A percentile compares a stretch with the other conserved stretches of the same genome.
Conservation (phyloP, 108 stramenopile genomes). For the Nitzschia palea region DNA sequence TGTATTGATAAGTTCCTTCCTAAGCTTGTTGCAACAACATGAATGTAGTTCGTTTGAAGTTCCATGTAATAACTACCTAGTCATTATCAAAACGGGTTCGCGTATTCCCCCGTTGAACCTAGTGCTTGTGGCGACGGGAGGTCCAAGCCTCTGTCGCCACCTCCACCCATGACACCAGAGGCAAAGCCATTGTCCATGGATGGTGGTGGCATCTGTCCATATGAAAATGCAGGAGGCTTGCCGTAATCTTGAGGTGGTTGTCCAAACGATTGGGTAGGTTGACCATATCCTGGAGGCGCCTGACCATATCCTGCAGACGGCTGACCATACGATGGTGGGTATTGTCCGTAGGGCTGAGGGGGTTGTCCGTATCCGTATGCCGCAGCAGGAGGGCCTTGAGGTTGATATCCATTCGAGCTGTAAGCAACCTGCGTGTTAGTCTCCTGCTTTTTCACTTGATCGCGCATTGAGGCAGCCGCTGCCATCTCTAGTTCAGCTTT, state of each 20-base stretch:
- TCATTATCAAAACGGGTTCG: slow-evolving; percentile 27
- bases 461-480: slow-evolving; percentile 61
- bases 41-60: too few species aligned
- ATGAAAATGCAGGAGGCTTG: slow-evolving; percentile 4
- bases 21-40: too few species aligned
- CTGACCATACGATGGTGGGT: background rate
- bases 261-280: background rate
- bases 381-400: background rate
- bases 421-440: background rate
- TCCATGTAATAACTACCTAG: background rate
- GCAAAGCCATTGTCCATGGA: slow-evolving; percentile 11
- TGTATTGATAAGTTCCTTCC: too few species aligned
- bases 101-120: slow-evolving; percentile 20
- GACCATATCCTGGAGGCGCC: background rate
- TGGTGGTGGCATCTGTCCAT: slow-evolving; percentile 7
- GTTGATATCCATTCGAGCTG: background rate
- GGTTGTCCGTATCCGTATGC: background rate
- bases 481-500: slow-evolving; percentile 74
- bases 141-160: slow-evolving; percentile 29
- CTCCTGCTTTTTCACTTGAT: slow-evolving; percentile 16
- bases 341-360: background rate
- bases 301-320: background rate
- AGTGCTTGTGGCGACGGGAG: slow-evolving; percentile 34
- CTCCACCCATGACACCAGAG: slow-evolving; percentile 35
- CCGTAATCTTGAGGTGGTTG: slow-evolving; percentile 16